Conservation (phyloP, 176 grass and related monocot species). For the Olyra latifolia region DNA sequence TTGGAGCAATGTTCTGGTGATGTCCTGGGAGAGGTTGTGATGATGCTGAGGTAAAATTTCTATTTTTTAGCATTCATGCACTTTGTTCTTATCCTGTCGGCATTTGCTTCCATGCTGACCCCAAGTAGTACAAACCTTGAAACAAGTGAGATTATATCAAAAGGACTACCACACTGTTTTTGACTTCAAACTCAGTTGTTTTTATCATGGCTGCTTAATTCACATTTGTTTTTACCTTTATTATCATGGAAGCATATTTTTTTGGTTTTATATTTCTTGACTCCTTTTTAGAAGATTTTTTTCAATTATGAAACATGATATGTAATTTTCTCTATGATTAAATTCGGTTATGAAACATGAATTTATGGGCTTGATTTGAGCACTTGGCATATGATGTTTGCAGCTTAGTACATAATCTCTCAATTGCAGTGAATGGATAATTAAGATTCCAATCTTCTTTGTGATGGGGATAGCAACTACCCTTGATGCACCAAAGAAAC, state of each 20-base stretch:
- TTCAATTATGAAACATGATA: not conserved
- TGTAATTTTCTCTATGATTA: not conserved
- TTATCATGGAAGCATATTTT: not conserved
- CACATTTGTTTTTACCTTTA: not conserved
- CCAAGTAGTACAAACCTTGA: not conserved
- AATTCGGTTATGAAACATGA: not conserved
- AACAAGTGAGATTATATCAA: conserved; percentile 5
- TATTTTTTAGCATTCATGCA: not conserved
- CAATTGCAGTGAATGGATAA: conserved; percentile 72
- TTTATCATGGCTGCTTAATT: not conserved
- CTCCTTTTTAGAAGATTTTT: not conserved
- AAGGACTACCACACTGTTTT: not conserved
- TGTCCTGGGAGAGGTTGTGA: conserved; percentile 72
- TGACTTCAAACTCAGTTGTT: not conserved
- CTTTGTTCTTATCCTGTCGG: not conserved
- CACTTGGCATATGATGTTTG: not conserved
- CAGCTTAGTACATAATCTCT: conserved; percentile 13
- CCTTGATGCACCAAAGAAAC: conserved; percentile 74
- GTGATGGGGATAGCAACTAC: conserved; percentile 85
- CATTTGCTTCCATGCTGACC: conserved; percentile 1
- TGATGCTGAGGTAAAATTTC: conserved; percentile 62
- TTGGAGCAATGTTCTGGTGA: conserved; percentile 65
- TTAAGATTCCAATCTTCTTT: conserved; percentile 91
- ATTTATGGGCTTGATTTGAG: not conserved
- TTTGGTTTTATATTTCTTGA: conserved; percentile 8